Evolutionary conservation across 306 rosid species (phyloP), one percentile per base, ranked within the genome.

Genomic region (Dalbergia cultrata): DNA sequence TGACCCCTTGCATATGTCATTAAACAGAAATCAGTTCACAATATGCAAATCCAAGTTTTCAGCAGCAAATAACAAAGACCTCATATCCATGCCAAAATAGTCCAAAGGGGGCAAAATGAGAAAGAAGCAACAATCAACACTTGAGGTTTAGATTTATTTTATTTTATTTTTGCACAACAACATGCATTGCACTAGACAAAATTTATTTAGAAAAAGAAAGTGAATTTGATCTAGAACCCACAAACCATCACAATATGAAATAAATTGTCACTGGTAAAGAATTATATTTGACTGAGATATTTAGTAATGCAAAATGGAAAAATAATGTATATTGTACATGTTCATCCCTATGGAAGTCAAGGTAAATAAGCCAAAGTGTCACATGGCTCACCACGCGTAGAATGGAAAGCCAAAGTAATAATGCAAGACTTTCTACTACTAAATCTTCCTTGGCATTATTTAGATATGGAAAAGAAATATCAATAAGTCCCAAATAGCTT

Each of bases 1-100:
- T 98, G 95, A 77, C 99, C 98, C 99, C 97, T 58, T 91, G 94
- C 93, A 90, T 88, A 98, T 95, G 91, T 64, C 52, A 71, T 34
- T 69, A 81, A 26, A 78, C 50, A 64, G 57, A 31, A 44, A 75
- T 54, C 77, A 77, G 77, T 67, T 75, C 70, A 13, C 54, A 47
- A 74, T 21, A 60, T 65, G 57, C 65, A 70, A 52, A 62, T 67
- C 52, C 22, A 77, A 59, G 58, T 57, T 50, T 59, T 54, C 41
- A 22, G 58, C 37, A 75, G 14, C 16, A 71, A 44, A 33, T 9
- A 61, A 34, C 47, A 79, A 10, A 14, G 63, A 70, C 68, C 10
- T 35, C 45, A 65, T 35, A 82, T 60, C 56, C 69, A 39, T 66
- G 31, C 39, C 37, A 41, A 72, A 45, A 67, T 13, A 72, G 47